These are phyloP conservation scores for Clonostachys byssicola DNA, from an alignment of 2,329 filamentous ascomycete genomes.

Conservation along the genomic window DNA sequence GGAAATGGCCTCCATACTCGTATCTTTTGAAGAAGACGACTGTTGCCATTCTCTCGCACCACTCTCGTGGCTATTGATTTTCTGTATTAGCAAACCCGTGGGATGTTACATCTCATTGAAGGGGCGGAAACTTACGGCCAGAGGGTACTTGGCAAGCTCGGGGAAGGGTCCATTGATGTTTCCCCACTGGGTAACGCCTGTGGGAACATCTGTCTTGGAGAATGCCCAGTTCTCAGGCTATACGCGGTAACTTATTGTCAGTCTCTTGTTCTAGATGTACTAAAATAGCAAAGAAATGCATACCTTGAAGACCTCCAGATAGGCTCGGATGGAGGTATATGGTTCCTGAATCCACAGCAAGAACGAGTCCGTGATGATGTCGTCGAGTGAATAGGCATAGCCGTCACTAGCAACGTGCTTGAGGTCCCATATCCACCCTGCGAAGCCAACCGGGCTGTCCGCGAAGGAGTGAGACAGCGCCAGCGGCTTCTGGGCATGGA, in stretches of 20 bases:
- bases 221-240: no score
- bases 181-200: no score
- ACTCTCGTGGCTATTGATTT: neutral
- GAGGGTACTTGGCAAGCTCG: no score
- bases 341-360: constrained; percentile 2
- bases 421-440: constrained; percentile 3
- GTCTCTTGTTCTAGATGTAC: no score
- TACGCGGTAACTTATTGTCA: no score
- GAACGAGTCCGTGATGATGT: constrained; percentile 1
- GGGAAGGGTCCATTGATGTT: no score
- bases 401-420: constrained; percentile 2
- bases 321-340: constrained; percentile 1
- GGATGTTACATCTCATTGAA: no score
- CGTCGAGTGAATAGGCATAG: constrained; percentile 1
- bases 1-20: constrained; percentile 4
- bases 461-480: constrained; percentile 1
- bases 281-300: neutral
- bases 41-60: neutral
- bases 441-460: constrained; percentile 4
- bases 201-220: no score
- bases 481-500: constrained; percentile 1
- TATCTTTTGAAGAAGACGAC: neutral
- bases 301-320: constrained; percentile 3
- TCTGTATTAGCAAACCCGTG: no score
- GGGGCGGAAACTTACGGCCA: no score